Percentiles rank a stretch among this genome's conserved stretches.
phyloP scores from a whole-genome alignment of 305 asterid genomes.

The Euphrasia arctica region DNA sequence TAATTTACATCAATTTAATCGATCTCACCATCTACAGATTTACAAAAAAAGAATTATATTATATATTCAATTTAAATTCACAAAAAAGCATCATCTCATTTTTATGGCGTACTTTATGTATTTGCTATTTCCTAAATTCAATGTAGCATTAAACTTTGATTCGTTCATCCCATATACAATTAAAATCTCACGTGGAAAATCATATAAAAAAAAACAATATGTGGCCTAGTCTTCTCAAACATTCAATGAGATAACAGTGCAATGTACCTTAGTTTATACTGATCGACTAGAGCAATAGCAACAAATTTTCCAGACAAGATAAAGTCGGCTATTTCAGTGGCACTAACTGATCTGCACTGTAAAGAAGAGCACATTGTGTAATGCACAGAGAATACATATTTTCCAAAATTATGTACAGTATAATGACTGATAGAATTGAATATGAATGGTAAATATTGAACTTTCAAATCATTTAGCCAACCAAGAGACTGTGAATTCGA shows the following conservation, averaged over 20 bases:
- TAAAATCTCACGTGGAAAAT: background rate
- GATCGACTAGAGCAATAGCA: conserved; percentile 87
- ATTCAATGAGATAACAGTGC: conserved; percentile 15
- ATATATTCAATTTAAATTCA: background rate
- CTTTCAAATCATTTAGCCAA: too few species aligned
- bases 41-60: background rate
- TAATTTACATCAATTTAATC: background rate
- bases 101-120: background rate
- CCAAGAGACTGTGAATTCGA: background rate
- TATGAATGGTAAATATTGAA: background rate
- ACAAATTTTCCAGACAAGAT: conserved; percentile 73
- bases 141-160: background rate
- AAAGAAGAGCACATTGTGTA: conserved; percentile 31
- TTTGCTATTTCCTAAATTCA: background rate
- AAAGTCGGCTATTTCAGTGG: conserved; percentile 53
- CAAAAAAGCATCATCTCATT: conserved; percentile 1
- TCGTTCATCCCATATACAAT: background rate
- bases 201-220: conserved; percentile 1
- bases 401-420: conserved; percentile 1
- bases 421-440: background rate
- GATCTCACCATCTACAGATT: background rate
- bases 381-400: conserved; percentile 18
- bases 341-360: conserved; percentile 88
- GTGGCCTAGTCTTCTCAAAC: background rate
- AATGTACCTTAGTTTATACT: conserved; percentile 64